Percentiles rank a stretch among this genome's conserved stretches.
phyloP scores from a whole-genome alignment of 2,329 filamentous ascomycete species.

The Juglanconis sp. region DNA sequence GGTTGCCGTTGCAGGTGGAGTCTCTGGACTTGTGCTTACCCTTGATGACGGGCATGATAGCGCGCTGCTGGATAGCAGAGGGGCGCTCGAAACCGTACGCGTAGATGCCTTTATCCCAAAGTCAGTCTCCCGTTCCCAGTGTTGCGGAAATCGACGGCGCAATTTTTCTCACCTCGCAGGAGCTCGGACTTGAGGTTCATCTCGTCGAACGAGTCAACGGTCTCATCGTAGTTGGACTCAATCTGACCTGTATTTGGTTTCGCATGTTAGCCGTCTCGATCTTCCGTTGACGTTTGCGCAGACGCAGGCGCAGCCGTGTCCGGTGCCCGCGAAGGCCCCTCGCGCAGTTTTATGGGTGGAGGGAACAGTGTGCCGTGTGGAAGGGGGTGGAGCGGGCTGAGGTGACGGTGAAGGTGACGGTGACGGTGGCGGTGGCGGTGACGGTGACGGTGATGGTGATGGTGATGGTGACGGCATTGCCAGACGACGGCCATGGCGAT shows the following conservation, averaged over 20 bases:
- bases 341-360: conserved; percentile 11
- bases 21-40: conserved; percentile 53
- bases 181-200: conserved; percentile 98
- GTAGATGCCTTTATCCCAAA: conserved; percentile 68
- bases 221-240: conserved; percentile 99
- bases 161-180: conserved; percentile 69
- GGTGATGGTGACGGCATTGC: background rate
- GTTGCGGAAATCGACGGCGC: conserved; percentile 18
- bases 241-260: conserved; percentile 72
- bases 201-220: conserved; percentile 97
- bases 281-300: background rate
- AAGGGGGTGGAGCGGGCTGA: conserved; percentile 9
- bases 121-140: conserved; percentile 23
- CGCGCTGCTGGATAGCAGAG: conserved; percentile 99
- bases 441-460: background rate
- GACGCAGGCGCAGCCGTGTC: background rate
- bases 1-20: background rate
- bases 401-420: background rate
- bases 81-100: conserved; percentile 99
- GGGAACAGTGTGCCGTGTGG: conserved; percentile 7
- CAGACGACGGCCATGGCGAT: conserved; percentile 1
- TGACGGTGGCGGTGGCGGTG: background rate
- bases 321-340: background rate
- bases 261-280: conserved; percentile 10
- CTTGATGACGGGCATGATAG: conserved; percentile 99